Conservation (phyloP, 2,329 filamentous ascomycete species). For the Pyricularia sp. region DNA sequence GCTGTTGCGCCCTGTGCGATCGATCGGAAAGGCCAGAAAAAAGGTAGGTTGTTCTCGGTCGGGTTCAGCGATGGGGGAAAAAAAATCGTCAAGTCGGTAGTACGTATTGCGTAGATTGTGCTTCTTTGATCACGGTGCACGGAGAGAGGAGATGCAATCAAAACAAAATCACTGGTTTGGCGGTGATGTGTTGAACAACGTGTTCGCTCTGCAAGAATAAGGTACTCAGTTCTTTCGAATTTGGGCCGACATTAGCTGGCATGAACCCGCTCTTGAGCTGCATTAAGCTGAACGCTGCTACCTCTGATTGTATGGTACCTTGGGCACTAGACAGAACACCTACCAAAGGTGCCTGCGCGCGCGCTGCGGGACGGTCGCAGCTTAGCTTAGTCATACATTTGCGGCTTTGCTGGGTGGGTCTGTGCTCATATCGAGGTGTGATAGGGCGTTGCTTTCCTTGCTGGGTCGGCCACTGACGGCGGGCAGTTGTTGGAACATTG, state of each 20-base stretch:
- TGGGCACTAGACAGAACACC: not conserved
- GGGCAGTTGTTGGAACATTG: not conserved
- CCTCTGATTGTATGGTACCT: not conserved
- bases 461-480: not conserved
- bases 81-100: not conserved
- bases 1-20: not conserved
- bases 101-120: not conserved
- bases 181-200: not conserved
- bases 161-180: not conserved
- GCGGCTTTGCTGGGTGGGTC: not conserved
- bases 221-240: not conserved
- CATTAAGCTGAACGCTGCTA: too few species aligned
- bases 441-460: not conserved
- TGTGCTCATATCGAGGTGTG: not conserved
- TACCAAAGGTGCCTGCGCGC: not conserved
- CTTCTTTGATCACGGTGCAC: not conserved
- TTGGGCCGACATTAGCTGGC: not conserved
- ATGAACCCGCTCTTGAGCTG: not conserved
- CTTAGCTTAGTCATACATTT: not conserved
- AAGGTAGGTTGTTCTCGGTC: not conserved
- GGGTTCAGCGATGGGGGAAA: not conserved
- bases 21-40: not conserved
- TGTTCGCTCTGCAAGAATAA: not conserved
- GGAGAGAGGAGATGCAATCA: not conserved
- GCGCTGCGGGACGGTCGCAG: too few species aligned